Evolutionary conservation across 257 asterid genomes (phyloP), one percentile per base, ranked within the genome.

Genomic region (Fraxinus quadrangulata): DNA sequence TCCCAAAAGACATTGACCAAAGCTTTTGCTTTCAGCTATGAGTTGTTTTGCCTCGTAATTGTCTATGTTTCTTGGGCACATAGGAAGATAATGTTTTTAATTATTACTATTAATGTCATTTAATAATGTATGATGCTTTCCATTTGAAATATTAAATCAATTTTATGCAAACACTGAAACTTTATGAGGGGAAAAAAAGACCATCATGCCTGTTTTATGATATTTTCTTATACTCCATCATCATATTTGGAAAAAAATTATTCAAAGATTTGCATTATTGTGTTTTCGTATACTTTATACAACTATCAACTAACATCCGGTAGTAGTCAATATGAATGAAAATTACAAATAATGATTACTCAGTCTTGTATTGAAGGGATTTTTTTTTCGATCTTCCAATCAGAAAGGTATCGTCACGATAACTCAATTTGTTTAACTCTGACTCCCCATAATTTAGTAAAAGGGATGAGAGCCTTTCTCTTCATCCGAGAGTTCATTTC

Each of bases 21-120:
- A 19, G 75, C 66, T 45, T 67, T 74, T 69, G 80, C 72, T 78
- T 75, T 75, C 70, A 49, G 33, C 7, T 17, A 65, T 63, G 65
- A 42, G 75, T 36, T 78, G 71, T 67, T 85, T 77, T 45, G 81
- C 85, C 49, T 84, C 72, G 89, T 84, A 31, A 81, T 75, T 83
- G 72, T 78, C 85, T 61, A 75, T 78, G 75, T 73, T 61, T 45
- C 30, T 70, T 72, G 47, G 80, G 75, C 67, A 76, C 80, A 56
- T 75, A 75, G 79, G 76, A 81, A 72, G 77, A 80, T 73, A 83
- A 40, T 40, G 49, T 40, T 2, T 40, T 40, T 40, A 10, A 70
- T 68, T 11, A 67, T 47, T 45, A 26, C 36, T 51, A 54, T 11
- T 51, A 8, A 40, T 40, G 16, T 1, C 39, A 2, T 40, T 63